phyloP scores from a whole-genome alignment of 352 stramenopile species.

The Lagenidium sp. region DNA sequence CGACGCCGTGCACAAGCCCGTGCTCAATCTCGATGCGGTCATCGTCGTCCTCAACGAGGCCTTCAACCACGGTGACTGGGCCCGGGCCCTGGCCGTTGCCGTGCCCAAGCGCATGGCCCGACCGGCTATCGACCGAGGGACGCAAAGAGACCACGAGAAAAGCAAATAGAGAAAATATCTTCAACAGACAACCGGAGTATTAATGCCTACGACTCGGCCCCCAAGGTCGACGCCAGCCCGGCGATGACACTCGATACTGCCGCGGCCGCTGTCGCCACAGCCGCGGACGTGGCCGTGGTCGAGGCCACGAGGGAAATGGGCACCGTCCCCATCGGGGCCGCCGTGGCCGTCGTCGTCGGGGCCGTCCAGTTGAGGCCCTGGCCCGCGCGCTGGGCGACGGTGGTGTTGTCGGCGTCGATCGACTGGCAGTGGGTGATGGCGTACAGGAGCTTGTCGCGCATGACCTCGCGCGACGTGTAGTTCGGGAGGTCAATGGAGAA shows the following conservation, averaged over 20 bases:
- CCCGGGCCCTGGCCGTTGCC: conserved; percentile 36
- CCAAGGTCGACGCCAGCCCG: conserved; percentile 21
- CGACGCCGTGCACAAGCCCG: conserved; percentile 42
- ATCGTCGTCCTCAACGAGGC: conserved; percentile 66
- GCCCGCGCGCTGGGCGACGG: conserved; percentile 75
- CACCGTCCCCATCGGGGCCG: conserved; percentile 7
- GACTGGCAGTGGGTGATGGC: conserved; percentile 85
- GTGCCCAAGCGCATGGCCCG: conserved; percentile 40
- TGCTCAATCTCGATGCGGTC: conserved; percentile 78
- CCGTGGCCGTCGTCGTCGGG: conserved; percentile 13
- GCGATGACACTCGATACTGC: conserved; percentile 61
- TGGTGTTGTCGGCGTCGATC: conserved; percentile 86
- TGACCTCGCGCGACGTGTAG: conserved; percentile 69
- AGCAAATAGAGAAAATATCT: no score
- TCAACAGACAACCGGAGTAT: no score
- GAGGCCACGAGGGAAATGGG: conserved; percentile 19
- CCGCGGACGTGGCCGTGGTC: conserved; percentile 1
- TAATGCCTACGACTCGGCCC: background rate
- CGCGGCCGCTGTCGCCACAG: conserved; percentile 22
- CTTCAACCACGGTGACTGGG: conserved; percentile 58
- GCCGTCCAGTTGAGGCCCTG: conserved; percentile 82
- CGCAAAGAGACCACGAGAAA: no score
- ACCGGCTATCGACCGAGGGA: no score
- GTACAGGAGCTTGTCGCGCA: conserved; percentile 80
- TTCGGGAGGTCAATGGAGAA: conserved; percentile 83